These are phyloP conservation scores for Leccinum variicolor DNA, from an alignment of 768 basidiomycete species.

Conservation along the genomic window DNA sequence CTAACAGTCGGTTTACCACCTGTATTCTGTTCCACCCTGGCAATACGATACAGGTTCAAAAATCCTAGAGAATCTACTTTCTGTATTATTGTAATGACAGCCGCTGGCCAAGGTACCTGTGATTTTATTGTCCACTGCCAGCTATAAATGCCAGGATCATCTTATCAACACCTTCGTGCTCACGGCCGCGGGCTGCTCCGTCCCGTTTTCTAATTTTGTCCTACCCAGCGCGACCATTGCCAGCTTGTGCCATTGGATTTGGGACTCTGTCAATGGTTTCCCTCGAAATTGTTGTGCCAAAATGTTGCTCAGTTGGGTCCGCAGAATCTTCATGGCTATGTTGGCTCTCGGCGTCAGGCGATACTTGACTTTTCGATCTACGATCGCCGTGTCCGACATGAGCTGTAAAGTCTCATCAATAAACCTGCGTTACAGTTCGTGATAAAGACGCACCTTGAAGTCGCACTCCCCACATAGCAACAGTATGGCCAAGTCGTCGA, in stretches of 20 bases:
- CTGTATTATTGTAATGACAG: not conserved
- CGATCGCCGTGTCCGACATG: conserved; percentile 60
- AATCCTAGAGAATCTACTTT: not conserved
- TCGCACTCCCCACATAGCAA: conserved; percentile 90
- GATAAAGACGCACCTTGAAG: conserved; percentile 58
- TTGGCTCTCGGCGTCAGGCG: conserved; percentile 65
- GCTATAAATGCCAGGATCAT: conserved; percentile 5
- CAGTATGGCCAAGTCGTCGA: conserved; percentile 77
- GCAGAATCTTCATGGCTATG: conserved; percentile 77
- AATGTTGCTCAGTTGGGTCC: conserved; percentile 55
- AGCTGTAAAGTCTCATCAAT: conserved; percentile 43
- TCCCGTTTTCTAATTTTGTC: conserved; percentile 36
- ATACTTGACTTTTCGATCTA: conserved; percentile 87
- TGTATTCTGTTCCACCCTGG: conserved; percentile 1
- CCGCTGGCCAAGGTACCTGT: not conserved
- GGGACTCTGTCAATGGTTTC: conserved; percentile 54
- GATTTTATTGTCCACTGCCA: not conserved
- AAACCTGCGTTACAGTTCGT: not conserved
- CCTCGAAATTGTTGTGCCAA: conserved; percentile 68
- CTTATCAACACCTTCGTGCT: conserved; percentile 18
- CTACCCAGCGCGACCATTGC: conserved; percentile 61
- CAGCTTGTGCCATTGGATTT: conserved; percentile 70
- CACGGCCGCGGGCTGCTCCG: conserved; percentile 7
- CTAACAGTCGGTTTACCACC: not conserved
- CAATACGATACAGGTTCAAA: conserved; percentile 9